These are phyloP conservation scores for Nakazawaea populi DNA, from an alignment of 805 yeast species.

Conservation along the genomic window DNA sequence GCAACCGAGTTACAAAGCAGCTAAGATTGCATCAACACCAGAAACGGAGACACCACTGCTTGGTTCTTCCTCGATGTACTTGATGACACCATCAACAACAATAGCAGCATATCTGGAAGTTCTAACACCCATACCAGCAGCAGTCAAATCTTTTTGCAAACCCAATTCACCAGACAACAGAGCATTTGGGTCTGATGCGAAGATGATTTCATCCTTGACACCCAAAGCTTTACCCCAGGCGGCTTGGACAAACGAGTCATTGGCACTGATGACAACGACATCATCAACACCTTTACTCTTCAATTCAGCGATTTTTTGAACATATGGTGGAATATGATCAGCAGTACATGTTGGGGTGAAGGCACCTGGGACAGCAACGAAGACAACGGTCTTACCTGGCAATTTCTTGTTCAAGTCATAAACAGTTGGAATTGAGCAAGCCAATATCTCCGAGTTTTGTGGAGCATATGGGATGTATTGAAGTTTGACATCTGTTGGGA, in stretches of 20 bases:
- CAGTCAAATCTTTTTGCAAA: conserved; percentile 45
- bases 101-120: conserved; percentile 70
- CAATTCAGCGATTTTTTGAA: conserved; percentile 27
- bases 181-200: conserved; percentile 64
- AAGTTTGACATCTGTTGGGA: conserved; percentile 26
- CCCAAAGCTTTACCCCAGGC: conserved; percentile 47
- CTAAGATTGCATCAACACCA: conserved; percentile 36
- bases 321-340: conserved; percentile 34
- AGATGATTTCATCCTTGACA: conserved; percentile 35
- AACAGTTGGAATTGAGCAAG: conserved; percentile 33
- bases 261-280: conserved; percentile 32
- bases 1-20: conserved; percentile 10
- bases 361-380: conserved; percentile 70
- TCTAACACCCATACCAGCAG: conserved; percentile 50
- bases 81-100: conserved; percentile 36
- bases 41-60: conserved; percentile 38
- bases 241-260: conserved; percentile 34
- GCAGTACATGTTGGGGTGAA: conserved; percentile 76
- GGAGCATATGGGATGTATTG: conserved; percentile 36
- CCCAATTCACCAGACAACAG: conserved; percentile 57
- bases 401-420: conserved; percentile 29
- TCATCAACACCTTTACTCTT: conserved; percentile 33
- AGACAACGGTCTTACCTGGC: conserved; percentile 32
- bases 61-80: conserved; percentile 36
- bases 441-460: conserved; percentile 27